phyloP scores from a whole-genome alignment of 305 asterid genomes.

The Solanum hybrid region DNA sequence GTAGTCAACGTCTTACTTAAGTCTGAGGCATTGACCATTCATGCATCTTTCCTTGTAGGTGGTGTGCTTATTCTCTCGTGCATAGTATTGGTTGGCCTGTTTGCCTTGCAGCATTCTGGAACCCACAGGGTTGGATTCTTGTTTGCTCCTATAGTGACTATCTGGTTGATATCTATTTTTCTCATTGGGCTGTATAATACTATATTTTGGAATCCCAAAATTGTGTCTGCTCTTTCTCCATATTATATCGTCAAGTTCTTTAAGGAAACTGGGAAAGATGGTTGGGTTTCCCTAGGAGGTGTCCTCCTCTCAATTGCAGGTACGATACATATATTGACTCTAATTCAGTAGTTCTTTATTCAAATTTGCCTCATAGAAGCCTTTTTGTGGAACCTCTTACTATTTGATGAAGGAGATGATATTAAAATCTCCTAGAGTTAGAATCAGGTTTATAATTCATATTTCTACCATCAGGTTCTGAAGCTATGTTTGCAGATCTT shows the following conservation, averaged over 20 bases:
- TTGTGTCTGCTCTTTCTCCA: slow-evolving; percentile 83
- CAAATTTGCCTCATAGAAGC: neutral
- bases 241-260: slow-evolving; percentile 68
- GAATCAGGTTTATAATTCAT: neutral
- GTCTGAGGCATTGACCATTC: neutral
- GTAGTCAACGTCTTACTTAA: neutral
- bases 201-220: slow-evolving; percentile 75
- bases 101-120: slow-evolving; percentile 94
- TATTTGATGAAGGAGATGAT: neutral
- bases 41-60: slow-evolving; percentile 33
- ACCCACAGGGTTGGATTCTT: slow-evolving; percentile 85
- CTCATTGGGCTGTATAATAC: slow-evolving; percentile 67
- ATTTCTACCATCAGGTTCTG: slow-evolving; percentile 33
- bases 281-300: slow-evolving; percentile 97
- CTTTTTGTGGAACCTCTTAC: neutral
- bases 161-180: slow-evolving; percentile 83
- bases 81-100: slow-evolving; percentile 75
- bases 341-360: neutral
- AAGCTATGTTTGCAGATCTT: slow-evolving; percentile 54
- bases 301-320: slow-evolving; percentile 88
- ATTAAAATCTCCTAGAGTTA: neutral
- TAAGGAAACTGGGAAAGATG: slow-evolving; percentile 65
- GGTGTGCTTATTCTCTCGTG: slow-evolving; percentile 53
- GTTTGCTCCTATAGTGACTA: slow-evolving; percentile 83
- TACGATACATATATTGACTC: slow-evolving; percentile 8